Conservation (phyloP, 2,329 filamentous ascomycete species). For the Aureobasidium subglaciale region DNA sequence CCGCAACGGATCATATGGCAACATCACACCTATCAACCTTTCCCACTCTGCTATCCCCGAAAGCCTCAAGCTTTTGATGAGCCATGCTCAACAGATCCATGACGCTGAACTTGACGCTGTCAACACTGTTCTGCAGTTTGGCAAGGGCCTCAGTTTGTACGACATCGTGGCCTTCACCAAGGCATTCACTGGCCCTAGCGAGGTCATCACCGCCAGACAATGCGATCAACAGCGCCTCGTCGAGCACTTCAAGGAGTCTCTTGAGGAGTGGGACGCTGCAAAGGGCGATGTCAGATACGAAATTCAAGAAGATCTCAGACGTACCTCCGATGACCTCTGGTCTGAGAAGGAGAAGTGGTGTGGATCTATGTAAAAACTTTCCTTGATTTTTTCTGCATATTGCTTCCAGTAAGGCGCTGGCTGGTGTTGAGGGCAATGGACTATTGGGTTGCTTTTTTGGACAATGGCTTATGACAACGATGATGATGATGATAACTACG, state of each 20-base stretch:
- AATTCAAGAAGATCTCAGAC: constrained; percentile 6
- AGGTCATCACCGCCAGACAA: constrained; percentile 4
- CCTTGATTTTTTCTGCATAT: neutral
- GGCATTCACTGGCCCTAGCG: constrained; percentile 3
- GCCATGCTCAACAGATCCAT: constrained; percentile 8
- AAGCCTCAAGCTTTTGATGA: constrained; percentile 6
- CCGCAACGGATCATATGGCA: constrained; percentile 8
- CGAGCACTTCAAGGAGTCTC: constrained; percentile 9
- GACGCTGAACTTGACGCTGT: constrained; percentile 6
- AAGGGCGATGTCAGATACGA: constrained; percentile 2
- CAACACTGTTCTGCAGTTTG: constrained; percentile 1
- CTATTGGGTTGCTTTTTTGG: neutral
- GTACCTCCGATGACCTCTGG: constrained; percentile 5
- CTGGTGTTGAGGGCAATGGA: constrained; percentile 1
- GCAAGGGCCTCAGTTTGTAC: constrained; percentile 7
- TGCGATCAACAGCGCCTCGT: constrained; percentile 9
- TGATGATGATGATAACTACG: constrained; percentile 9
- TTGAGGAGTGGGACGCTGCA: constrained; percentile 4
- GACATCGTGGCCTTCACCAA: constrained; percentile 10
- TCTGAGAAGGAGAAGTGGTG: constrained; percentile 12
- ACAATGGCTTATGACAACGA: constrained; percentile 7
- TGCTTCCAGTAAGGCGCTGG: constrained; percentile 1
- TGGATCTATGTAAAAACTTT: neutral
- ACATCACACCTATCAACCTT: neutral
- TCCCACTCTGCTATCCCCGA: constrained; percentile 4